Base-by-base conservation (phyloP, 768 basidiomycete genomes). In the Agrocybe praecox region DNA sequence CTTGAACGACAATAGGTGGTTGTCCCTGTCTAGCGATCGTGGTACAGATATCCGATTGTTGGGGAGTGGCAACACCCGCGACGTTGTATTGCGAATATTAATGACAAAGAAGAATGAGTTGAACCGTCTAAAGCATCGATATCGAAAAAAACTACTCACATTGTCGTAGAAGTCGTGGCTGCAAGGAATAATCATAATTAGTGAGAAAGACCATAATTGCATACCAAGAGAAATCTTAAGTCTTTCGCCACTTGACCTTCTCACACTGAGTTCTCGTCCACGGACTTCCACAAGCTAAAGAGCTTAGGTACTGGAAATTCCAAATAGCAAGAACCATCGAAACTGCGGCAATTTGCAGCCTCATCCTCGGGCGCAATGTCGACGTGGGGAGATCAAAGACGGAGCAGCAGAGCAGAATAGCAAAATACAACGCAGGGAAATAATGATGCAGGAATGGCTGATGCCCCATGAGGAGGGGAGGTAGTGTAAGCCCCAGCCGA, bases 381-480 rank as follows among this genome's bases (percentile, higher is more conserved):
- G 91, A 88, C 1, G 96, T 97, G 34, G 86, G 72, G 46, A 95
- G 81, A 72, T 99, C 97, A 65, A 98, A 98, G 2, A 89, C 80
- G 2, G 78, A 78, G 52, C 89, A 89, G 23, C 81, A 80, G 21
- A 94, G 77, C 12, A 99, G 82, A 62, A 94, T 85, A 17, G 90
- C 87, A 63, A 92, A 96, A 68, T 94, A 96, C n/a, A 99, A 78
- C 0, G 96, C 94, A 0, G 96, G 97, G 75, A 98, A 90, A 71
- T 98, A 98, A 75, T 98, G 97, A 68, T 98, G 96, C 21, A 99
- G 74, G 83, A 99, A 99, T 45, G 98, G 87, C 67, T 99, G 97
- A 19, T 97, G 94, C 42, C 83, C 77, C 96, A 98, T 98, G 62
- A 98, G 78, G 85, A 87, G 98, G 97, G 97, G 68, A 92, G 80